Base-by-base conservation (phyloP, 371 early-diverging fungal genomes). In the Mucor ambiguus region DNA sequence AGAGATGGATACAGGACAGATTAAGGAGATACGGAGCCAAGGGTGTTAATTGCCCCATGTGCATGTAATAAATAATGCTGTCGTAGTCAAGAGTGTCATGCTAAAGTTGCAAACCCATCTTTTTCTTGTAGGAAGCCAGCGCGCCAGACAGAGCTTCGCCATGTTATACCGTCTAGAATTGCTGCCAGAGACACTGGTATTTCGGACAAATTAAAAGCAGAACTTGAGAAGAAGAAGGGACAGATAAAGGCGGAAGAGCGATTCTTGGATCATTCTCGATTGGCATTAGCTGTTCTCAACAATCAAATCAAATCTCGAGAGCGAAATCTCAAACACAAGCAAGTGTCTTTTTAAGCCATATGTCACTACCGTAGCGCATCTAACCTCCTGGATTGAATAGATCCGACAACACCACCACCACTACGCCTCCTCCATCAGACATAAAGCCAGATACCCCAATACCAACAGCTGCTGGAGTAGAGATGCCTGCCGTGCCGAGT, bases 31-130 rank as follows among this genome's bases (percentile, higher is more conserved):
- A 26, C 1, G 63, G 60, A 1, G 54, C 28, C 6, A 57, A 58
- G 48, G 28, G 56, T 49, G 3, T 38, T 35, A 52, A 28, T 7
- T 71, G 71, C 49, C 71, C 71, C 14, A 67, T 64, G 22, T 71
- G 71, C 67, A 55, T 49, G 71, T 71, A 52, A 49, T 9, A 3
- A n/a, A 49, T 14, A 1, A 49, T 26, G 8, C 3, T 20, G n/a
- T 8, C 6, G 9, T 46, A 22, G 46, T 9, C 18, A 46, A 37
- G n/a, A 33, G 2, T 9, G 0, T 12, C 37, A 28, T n/a, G 26
- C 2, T 30, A 8, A 32, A 14, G 2, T 14, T 20, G 2, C 11
- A 22, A 28, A 16, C 22, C 22, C 9, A 4, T 10, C 9, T 4
- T 38, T 30, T n/a, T 22, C 20, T 2, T 32, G 11, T 35, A 71